phyloP scores from a whole-genome alignment of 179 eudicot species.

The Silene coronaria region DNA sequence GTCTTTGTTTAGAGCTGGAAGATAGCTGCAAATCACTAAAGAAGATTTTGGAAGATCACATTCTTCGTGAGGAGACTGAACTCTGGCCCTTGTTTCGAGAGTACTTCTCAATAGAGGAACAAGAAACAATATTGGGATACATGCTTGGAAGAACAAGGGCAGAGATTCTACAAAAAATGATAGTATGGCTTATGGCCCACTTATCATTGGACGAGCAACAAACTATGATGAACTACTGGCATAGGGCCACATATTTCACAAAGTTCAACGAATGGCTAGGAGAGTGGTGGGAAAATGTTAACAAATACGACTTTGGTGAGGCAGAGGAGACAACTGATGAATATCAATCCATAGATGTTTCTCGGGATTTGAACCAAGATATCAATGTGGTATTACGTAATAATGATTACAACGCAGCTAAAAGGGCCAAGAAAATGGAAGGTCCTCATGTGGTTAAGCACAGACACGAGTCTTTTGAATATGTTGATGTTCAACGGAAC shows the following conservation, averaged over 20 bases:
- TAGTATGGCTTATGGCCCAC: constrained; percentile 74
- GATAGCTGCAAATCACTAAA: constrained; percentile 56
- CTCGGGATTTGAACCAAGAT: constrained; percentile 20
- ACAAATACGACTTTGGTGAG: constrained; percentile 26
- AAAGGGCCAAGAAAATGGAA: constrained; percentile 26
- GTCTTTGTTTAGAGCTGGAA: constrained; percentile 59
- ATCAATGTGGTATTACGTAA: constrained; percentile 16
- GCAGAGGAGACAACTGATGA: constrained; percentile 34
- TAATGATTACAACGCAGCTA: constrained; percentile 20
- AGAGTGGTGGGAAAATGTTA: constrained; percentile 86
- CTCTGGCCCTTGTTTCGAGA: constrained; percentile 74
- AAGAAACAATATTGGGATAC: constrained; percentile 67
- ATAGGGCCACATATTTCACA: constrained; percentile 56
- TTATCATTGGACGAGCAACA: constrained; percentile 65
- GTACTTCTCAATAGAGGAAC: constrained; percentile 67
- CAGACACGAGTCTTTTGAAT: constrained; percentile 24
- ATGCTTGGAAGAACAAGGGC: constrained; percentile 88
- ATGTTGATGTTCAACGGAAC: constrained; percentile 20
- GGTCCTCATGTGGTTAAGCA: constrained; percentile 26
- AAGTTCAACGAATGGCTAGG: constrained; percentile 81
- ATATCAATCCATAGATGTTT: constrained; percentile 29
- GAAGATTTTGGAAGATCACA: constrained; percentile 60
- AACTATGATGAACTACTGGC: constrained; percentile 67
- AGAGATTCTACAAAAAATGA: constrained; percentile 71
- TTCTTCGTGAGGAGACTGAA: constrained; percentile 76